Evolutionary conservation across 2,329 filamentous ascomycete genomes (phyloP).

Genomic region (Clonostachys sp.): DNA sequence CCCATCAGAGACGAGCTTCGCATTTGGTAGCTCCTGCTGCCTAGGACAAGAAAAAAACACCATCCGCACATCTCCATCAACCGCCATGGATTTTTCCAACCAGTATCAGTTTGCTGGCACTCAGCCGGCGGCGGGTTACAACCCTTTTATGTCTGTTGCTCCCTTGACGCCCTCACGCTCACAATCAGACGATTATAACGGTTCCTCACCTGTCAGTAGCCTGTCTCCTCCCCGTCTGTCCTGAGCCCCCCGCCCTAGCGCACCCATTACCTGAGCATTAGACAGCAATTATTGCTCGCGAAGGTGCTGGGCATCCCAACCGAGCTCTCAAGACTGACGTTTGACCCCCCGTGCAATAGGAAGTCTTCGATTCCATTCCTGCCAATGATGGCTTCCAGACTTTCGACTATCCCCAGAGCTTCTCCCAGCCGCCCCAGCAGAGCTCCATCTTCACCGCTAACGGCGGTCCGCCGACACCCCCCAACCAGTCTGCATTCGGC

Average conservation of each 20-base stretch:
- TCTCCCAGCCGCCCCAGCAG: background rate
- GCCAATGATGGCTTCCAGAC: conserved; percentile 17
- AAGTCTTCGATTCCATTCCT: conserved; percentile 42
- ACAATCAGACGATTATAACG: conserved; percentile 51
- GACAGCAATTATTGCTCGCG: background rate
- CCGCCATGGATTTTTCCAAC: conserved; percentile 45
- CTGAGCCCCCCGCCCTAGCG: background rate
- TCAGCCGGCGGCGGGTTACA: conserved; percentile 24
- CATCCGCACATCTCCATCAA: no score
- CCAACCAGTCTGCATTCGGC: background rate
- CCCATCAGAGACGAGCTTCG: no score
- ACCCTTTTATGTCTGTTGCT: conserved; percentile 42
- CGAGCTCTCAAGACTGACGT: no score
- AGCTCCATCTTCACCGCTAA: background rate
- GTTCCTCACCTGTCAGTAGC: conserved; percentile 49
- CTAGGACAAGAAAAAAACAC: no score
- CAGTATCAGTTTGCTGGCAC: conserved; percentile 39
- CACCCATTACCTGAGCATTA: background rate
- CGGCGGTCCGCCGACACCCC: background rate
- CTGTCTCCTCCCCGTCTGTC: conserved; percentile 7
- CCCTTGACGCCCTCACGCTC: conserved; percentile 44
- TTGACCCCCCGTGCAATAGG: conserved; percentile 30
- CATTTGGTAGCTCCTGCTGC: no score
- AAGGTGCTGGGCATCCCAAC: background rate
- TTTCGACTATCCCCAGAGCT: background rate